Percentiles rank a stretch among this genome's conserved stretches.
These are phyloP conservation scores for Gossypium lobatum DNA, from an alignment of 441 rosid genomes.

Conservation along the genomic window DNA sequence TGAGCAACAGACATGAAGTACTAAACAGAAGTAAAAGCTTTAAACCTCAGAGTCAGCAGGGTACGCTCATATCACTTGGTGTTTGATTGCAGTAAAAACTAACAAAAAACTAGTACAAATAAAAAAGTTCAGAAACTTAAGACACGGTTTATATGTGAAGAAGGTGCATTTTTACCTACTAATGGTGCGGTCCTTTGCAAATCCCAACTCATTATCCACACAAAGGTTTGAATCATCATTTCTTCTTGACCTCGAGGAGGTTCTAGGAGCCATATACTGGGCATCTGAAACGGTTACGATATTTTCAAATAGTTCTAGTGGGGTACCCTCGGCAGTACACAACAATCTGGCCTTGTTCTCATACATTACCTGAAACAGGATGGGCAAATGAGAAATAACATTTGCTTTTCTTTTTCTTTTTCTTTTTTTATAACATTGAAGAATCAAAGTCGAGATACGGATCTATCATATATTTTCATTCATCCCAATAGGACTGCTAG, in stretches of 20 bases:
- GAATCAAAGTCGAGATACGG: background rate
- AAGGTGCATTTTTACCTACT: constrained; percentile 49
- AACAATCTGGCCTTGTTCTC: constrained; percentile 76
- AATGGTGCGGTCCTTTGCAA: constrained; percentile 91
- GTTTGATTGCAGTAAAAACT: background rate
- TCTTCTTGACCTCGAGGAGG: constrained; percentile 74
- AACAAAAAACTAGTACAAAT: background rate
- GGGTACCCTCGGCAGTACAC: constrained; percentile 87
- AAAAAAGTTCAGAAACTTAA: background rate
- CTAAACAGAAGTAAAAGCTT: background rate
- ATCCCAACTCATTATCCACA: constrained; percentile 91
- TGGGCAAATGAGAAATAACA: background rate
- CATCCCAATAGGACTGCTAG: background rate
- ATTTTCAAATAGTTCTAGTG: constrained; percentile 60
- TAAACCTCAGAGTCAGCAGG: too few species aligned
- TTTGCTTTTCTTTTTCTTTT: too few species aligned
- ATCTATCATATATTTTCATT: background rate
- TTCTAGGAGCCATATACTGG: constrained; percentile 65
- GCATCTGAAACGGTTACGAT: constrained; percentile 80
- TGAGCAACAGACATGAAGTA: background rate
- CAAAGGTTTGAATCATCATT: constrained; percentile 75
- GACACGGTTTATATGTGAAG: background rate
- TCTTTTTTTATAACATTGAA: background rate
- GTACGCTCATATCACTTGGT: background rate
- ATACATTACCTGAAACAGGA: constrained; percentile 71